Conservation (phyloP, 768 basidiomycete species). For the Tephrocybe sp. region DNA sequence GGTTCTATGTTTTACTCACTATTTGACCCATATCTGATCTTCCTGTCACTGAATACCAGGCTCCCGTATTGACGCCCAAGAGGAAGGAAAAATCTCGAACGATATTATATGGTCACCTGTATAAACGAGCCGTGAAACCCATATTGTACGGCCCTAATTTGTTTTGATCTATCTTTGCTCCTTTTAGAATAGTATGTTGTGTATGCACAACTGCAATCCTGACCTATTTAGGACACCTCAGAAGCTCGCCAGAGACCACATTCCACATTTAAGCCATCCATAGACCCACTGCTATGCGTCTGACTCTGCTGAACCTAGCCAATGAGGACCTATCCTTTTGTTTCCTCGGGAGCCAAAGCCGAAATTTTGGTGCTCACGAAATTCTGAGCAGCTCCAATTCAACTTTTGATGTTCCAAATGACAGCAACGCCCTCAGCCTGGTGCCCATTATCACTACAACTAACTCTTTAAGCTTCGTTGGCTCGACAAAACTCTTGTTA, state of each 20-base stretch:
- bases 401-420: constrained; percentile 1
- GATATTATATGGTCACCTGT: no score
- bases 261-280: background rate
- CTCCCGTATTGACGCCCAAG: no score
- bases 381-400: background rate
- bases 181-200: no score
- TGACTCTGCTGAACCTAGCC: constrained; percentile 14
- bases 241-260: background rate
- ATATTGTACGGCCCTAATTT: no score
- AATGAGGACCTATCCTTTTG: constrained; percentile 6
- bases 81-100: no score
- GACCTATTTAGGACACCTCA: no score
- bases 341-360: constrained; percentile 14
- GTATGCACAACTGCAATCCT: no score
- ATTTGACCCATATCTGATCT: no score
- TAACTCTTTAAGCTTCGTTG: background rate
- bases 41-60: no score
- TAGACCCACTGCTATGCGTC: constrained; percentile 3
- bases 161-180: no score
- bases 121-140: no score
- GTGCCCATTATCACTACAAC: background rate
- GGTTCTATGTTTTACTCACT: no score
- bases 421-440: constrained; percentile 1
- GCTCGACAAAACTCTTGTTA: constrained; percentile 20
- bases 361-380: background rate